Base-by-base conservation (phyloP, 192 early-diverging fungal species). In the Lunasporangiospora selenospora region DNA sequence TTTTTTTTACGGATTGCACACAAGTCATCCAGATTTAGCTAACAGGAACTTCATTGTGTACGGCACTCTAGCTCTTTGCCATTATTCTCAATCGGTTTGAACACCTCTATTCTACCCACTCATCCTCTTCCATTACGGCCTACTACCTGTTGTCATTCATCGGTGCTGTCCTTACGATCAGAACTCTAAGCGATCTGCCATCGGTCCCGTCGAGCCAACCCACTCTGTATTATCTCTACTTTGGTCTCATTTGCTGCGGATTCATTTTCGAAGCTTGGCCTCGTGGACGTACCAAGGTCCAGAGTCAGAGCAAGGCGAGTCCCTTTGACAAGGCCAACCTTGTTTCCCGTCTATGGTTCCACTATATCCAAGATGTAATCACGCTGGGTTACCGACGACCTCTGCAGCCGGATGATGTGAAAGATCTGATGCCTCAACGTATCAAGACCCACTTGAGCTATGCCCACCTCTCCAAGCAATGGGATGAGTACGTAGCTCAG, bases 331-430 rank as follows among this genome's bases (percentile, higher is more conserved):
- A 62, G 19, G 52, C 67, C 31, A 71, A 71, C 53, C 24, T 71
- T 2, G 26, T 71, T 33, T 71, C 67, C 6, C 52, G 67, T 21
- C 41, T 62, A 16, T 71, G 53, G 11, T 62, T 62, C 39, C 53
- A 62, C 19, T 71, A 71, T 37, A 62, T 71, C 32, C 67, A 71
- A n/a, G 38, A 12, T 7, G 49, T 71, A 31, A 71, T 71, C 53
- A 57, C 38, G 33, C 29, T 39, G 9, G 67, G 67, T 3, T 71
- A 71, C 47, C 56, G 30, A 9, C 44, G 59, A 8, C 67, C 53
- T 0, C 24, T 71, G 1, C 51, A 33, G 12, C 12, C 62, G 30
- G 23, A 32, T 6, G 67, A 71, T 19, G 31, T 71, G 5, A 27
- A 12, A 6, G 27, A 50, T 29, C 26, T 71, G 34, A 71, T 71